Evolutionary conservation across 371 early-diverging fungal species (phyloP), one percentile per base, ranked within the genome.

Genomic region (Conidiobolus incongruus): DNA sequence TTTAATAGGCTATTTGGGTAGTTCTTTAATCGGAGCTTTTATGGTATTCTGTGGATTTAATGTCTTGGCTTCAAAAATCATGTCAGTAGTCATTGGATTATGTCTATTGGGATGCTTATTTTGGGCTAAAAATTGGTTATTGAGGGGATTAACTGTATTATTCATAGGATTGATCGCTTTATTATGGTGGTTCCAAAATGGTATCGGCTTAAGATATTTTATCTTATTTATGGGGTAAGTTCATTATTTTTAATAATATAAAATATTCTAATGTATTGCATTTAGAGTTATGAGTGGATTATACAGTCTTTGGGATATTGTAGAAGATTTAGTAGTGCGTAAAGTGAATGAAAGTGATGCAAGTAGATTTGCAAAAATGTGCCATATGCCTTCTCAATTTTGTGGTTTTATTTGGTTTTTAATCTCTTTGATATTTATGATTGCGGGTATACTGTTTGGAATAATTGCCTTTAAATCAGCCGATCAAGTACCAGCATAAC

Each of bases 331-430:
- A 5, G 74, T 94, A 3, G 63, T 78, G 46, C 61, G 88, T 31
- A 86, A 87, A 59, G 77, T 81, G 13, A 80, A 90, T 56, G 84
- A 83, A 46, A 80, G 81, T n/a, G 95, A 91, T 50, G 91, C 95
- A 1, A 67, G 80, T 3, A 71, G 75, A 55, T 91, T 89, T 63
- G 80, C 91, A 7, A 60, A 81, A 43, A 48, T 77, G 35, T 70
- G 79, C 16, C 70, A 75, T 45, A 81, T 78, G 51, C 70, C 82
- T 51, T 66, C 78, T 12, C 81, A 85, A 37, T 61, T 69, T 2
- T 93, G 94, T 81, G 94, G 90, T 16, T 52, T 76, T 6, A 56
- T 88, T 31, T 93, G 94, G 94, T 72, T 91, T 45, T 42, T 87
- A 19, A 67, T 90, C 31, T 79, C 85, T 35, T 43, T 90, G 35